Evolutionary conservation across 371 early-diverging fungal species (phyloP).

Genomic region (Mucor saturninus): DNA sequence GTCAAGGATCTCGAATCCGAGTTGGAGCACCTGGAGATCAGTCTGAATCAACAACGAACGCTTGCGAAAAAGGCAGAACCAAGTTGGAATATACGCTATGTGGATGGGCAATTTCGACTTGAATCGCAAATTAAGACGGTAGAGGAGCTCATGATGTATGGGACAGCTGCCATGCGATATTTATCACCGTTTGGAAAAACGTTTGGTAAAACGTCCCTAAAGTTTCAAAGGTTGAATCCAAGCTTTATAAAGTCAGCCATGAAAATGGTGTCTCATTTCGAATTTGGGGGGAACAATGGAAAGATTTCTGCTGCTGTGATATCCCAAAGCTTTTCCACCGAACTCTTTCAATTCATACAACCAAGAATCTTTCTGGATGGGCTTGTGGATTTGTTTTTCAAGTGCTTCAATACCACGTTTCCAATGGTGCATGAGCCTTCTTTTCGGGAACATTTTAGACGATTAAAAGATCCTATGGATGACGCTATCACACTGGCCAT

Average conservation of each 20-base stretch:
- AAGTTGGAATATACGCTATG: constrained; percentile 10
- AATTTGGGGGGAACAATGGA: neutral
- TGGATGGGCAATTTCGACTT: constrained; percentile 10
- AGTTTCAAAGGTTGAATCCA: constrained; percentile 6
- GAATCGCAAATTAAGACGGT: constrained; percentile 11
- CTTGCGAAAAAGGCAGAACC: constrained; percentile 14
- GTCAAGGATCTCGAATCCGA: constrained; percentile 12
- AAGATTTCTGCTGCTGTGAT: neutral
- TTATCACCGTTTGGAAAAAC: constrained; percentile 27
- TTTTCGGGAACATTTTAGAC: constrained; percentile 11
- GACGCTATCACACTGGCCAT: constrained; percentile 26
- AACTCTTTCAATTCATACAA: neutral
- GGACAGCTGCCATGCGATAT: constrained; percentile 17
- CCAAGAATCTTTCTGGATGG: constrained; percentile 2
- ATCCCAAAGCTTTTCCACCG: constrained; percentile 2
- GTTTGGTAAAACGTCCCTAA: constrained; percentile 7
- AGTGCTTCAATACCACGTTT: constrained; percentile 10
- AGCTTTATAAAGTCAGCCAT: constrained; percentile 19
- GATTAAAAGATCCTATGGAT: constrained; percentile 8
- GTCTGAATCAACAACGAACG: constrained; percentile 13
- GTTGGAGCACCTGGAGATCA: constrained; percentile 15
- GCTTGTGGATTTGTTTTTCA: constrained; percentile 20
- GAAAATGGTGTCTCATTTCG: neutral
- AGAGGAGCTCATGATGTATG: constrained; percentile 20
- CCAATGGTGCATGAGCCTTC: constrained; percentile 25